Evolutionary conservation across 2,329 filamentous ascomycete genomes (phyloP).

Genomic region (Diaporthe citriasiana): DNA sequence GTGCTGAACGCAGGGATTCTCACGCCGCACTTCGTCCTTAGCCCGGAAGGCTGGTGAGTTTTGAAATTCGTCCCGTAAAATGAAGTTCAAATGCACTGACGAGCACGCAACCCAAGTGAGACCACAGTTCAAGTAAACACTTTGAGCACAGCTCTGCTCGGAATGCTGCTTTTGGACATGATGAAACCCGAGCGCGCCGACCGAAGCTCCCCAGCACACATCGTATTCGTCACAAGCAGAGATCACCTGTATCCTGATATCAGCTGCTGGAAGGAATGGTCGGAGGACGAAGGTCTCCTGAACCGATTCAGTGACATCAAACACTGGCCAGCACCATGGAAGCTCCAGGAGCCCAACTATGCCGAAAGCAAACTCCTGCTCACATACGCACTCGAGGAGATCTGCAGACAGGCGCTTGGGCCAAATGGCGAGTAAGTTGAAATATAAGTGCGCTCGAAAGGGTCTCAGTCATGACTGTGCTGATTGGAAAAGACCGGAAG

Average conservation of each 20-base stretch:
- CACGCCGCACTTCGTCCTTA: background rate
- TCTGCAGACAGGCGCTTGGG: background rate
- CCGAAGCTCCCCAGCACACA: background rate
- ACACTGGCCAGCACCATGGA: background rate
- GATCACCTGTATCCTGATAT: background rate
- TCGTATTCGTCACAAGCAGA: background rate
- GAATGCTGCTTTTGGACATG: conserved; percentile 1
- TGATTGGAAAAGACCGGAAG: background rate
- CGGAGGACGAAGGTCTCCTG: background rate
- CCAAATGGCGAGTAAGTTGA: background rate
- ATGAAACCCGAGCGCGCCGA: background rate
- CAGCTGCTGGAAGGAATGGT: background rate
- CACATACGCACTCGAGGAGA: conserved; percentile 7
- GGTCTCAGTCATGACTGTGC: rapidly evolving
- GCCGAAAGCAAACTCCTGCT: conserved; percentile 3
- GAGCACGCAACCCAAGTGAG: background rate
- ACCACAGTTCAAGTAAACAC: background rate
- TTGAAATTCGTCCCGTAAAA: rapidly evolving
- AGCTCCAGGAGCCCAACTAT: conserved; percentile 5
- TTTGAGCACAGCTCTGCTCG: background rate
- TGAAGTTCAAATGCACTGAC: background rate
- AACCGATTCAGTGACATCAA: background rate
- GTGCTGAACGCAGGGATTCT: conserved; percentile 5
- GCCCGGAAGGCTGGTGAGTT: background rate
- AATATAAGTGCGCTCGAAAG: rapidly evolving